Evolutionary conservation across 1,139 yeast species (phyloP), one percentile per base, ranked within the genome.

Genomic region (Debaryomyces singareniensis): DNA sequence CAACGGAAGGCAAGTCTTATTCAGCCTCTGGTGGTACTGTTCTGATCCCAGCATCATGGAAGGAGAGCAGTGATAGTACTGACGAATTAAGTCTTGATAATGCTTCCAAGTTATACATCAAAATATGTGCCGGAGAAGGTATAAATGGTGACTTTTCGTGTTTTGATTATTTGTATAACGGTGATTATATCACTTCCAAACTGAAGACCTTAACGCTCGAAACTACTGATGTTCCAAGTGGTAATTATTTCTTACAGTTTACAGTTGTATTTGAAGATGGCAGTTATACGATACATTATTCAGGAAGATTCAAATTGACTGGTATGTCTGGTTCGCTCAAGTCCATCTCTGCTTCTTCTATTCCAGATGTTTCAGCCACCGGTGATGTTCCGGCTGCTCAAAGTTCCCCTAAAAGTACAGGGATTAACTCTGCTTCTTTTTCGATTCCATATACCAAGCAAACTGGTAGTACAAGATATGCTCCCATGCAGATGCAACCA

Each of bases 401-500:
- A 18, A 47, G 39, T 4, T 53, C 50, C 10, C 55, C 50, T 6
- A 13, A 23, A 31, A 48, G 55, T 6, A 28, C 45, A 18, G 31
- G 61, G 3, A 28, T 52, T 29, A 45, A 60, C 38, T 51, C 65
- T 4, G 28, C 39, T n/a, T 61, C 68, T 4, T 65, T 63, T 37
- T 34, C 61, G 6, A 42, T 84, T 5, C 68, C 87, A 4, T 87
- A 86, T 55, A 71, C 87, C 2, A 38, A 47, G 36, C 96, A 87
- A 60, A 81, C 94, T 0, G 94, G 94, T 23, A 55, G 41, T 29
- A 71, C 81, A 2, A 68, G 85, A 51, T 84, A 61, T 55, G 96
- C 96, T 1, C 95, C 96, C 29, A 86, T 87, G 95, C 96, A 86
- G 58, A 55, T 65, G 35, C 95, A 86, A 58, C 96, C 96, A 5